Evolutionary conservation across 1,139 yeast species (phyloP).

Genomic region (Suhomyces chickasaworum): DNA sequence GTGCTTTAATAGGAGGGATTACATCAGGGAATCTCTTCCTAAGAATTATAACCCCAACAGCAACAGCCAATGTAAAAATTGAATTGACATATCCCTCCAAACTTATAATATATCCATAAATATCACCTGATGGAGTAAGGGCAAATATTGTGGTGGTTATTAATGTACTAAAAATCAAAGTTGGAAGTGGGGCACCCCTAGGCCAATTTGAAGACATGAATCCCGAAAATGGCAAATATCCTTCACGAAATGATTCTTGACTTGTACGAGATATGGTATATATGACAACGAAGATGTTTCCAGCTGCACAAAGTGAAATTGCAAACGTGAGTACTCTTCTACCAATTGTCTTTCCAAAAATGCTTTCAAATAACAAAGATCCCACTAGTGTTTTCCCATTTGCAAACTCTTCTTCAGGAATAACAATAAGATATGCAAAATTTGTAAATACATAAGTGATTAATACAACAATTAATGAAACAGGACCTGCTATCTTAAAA

Average conservation of each 20-base stretch:
- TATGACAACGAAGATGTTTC: conserved; percentile 62
- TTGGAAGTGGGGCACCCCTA: conserved; percentile 55
- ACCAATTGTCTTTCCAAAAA: conserved; percentile 56
- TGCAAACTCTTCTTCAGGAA: conserved; percentile 55
- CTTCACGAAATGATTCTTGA: conserved; percentile 67
- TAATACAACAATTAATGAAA: conserved; percentile 50
- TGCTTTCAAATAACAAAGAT: conserved; percentile 55
- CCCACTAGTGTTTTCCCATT: conserved; percentile 61
- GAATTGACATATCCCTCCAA: conserved; percentile 72
- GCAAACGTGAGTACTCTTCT: conserved; percentile 55
- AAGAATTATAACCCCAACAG: conserved; percentile 54
- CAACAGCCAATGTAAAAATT: conserved; percentile 49
- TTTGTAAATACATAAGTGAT: conserved; percentile 57
- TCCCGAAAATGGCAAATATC: conserved; percentile 55
- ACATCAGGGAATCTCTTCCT: conserved; percentile 49
- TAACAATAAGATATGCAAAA: conserved; percentile 56
- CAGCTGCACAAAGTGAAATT: conserved; percentile 61
- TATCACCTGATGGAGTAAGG: conserved; percentile 75
- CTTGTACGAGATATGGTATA: conserved; percentile 62
- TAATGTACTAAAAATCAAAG: conserved; percentile 41
- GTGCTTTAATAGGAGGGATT: conserved; percentile 52
- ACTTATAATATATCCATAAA: conserved; percentile 73
- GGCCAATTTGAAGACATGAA: conserved; percentile 60
- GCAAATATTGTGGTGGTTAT: conserved; percentile 48
- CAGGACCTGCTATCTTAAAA: conserved; percentile 61